Percentiles rank a stretch among this genome's conserved stretches.
Conservation (phyloP, 2,329 filamentous ascomycete genomes). For the Phyllosticta citrichinensis region DNA sequence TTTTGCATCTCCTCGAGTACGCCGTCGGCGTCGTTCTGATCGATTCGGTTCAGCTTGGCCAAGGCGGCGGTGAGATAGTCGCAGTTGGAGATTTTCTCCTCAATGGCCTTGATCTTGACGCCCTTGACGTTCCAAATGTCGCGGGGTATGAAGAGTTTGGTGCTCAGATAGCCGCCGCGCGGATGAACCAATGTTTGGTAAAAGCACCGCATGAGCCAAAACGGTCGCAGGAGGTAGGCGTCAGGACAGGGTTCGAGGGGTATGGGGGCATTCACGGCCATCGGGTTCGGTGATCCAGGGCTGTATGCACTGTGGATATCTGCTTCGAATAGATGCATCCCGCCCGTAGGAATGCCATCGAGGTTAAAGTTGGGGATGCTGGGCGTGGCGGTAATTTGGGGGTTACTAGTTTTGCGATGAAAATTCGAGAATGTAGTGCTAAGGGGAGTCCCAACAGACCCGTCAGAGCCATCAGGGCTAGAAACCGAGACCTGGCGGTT, state of each 20-base stretch:
- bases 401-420: slow-evolving; percentile 35
- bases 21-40: slow-evolving; percentile 83
- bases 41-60: slow-evolving; percentile 70
- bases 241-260: slow-evolving; percentile 86
- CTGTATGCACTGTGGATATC: slow-evolving; percentile 60
- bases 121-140: slow-evolving; percentile 92
- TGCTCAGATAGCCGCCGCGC: slow-evolving; percentile 83
- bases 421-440: slow-evolving; percentile 54
- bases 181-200: slow-evolving; percentile 90
- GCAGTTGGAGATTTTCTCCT: slow-evolving; percentile 89
- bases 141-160: slow-evolving; percentile 79
- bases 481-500: slow-evolving; percentile 62
- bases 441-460: slow-evolving; percentile 64
- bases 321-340: slow-evolving; percentile 73
- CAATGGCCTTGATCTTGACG: slow-evolving; percentile 81
- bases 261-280: slow-evolving; percentile 56
- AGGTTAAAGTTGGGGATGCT: slow-evolving; percentile 51
- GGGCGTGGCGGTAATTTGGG: slow-evolving; percentile 58
- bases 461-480: slow-evolving; percentile 50
- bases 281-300: slow-evolving; percentile 55
- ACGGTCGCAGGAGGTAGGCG: slow-evolving; percentile 80
- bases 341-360: slow-evolving; percentile 50
- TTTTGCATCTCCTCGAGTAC: slow-evolving; percentile 90
- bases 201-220: slow-evolving; percentile 93
- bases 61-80: slow-evolving; percentile 85